Base-by-base conservation (phyloP, 176 grass and related monocot species). In the Panicum miliaceum region DNA sequence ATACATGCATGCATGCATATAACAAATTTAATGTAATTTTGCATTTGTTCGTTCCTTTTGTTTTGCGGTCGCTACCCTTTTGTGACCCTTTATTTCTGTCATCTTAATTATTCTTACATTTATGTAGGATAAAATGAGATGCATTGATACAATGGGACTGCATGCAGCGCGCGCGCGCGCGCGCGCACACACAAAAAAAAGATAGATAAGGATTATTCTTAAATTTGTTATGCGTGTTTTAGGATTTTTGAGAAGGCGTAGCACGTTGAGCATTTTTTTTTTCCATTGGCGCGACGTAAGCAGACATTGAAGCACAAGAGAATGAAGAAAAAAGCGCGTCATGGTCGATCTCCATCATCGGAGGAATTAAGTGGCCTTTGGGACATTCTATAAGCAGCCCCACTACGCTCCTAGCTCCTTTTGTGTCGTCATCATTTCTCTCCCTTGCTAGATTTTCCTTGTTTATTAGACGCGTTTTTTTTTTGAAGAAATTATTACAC, bases 381-480 rank as follows among this genome's bases (percentile, higher is more conserved):
- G 35, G 42, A 64, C 86, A 88, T 88, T 83, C 80, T 23, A 16
- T 45, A 27, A 36, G 27, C 25, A 36, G 27, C 25, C 68, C 73
- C 86, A 78, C 86, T 78, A 71, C 3, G 73, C 83, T 64, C 19
- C 29, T 82, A 36, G 25, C 4, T 78, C 46, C 13, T 66, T 88
- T 53, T 57, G 37, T 66, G 46, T 65, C 86, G 66, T 26, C n/a
- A n/a, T n/a, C n/a, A n/a, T 32, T 27, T 88, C 46, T 57, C 78
- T 26, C 19, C 25, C 16, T 62, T 67, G 58, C 75, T 59, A 23
- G 56, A 22, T 84, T 76, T 59, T 38, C 53, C 59, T 76, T 76
- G 52, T 36, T 23, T 76, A 58, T 23, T n/a, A n/a, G n/a, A 76
- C 73, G 29, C 29, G 29, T n/a, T n/a, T n/a, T n/a, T n/a, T n/a